Conservation (phyloP, 176 grass and related monocot species). For the Poa annua region DNA sequence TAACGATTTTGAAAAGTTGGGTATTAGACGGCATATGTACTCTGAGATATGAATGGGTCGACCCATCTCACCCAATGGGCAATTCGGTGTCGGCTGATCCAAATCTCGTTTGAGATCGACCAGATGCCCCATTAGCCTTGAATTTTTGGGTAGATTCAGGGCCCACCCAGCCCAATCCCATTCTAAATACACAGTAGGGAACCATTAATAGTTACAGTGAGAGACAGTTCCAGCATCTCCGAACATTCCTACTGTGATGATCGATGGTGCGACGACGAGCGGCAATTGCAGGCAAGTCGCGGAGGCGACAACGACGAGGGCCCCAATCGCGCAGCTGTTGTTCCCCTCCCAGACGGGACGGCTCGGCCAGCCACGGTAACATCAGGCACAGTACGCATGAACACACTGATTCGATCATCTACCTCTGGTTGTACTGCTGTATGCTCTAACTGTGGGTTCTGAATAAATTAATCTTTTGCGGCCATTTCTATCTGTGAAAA, state of each 20-base stretch:
- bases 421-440: background rate
- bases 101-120: too few species aligned
- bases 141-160: too few species aligned
- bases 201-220: background rate
- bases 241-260: constrained; percentile 22
- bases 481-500: too few species aligned
- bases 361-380: constrained; percentile 27
- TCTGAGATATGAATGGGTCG: too few species aligned
- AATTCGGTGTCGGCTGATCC: too few species aligned
- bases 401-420: background rate
- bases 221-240: background rate
- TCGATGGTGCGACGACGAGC: background rate
- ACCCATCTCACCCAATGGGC: too few species aligned
- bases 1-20: too few species aligned
- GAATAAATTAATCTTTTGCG: background rate
- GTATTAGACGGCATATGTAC: too few species aligned
- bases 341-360: constrained; percentile 22
- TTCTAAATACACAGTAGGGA: too few species aligned
- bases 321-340: background rate
- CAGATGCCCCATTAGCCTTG: too few species aligned
- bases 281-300: too few species aligned
- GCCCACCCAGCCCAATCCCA: too few species aligned
- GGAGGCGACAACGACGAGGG: background rate
- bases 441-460: background rate
- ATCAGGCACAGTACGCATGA: background rate